Base-by-base conservation (phyloP, 1,284 basidiomycete genomes). In the Stygiomarasmius scandens region DNA sequence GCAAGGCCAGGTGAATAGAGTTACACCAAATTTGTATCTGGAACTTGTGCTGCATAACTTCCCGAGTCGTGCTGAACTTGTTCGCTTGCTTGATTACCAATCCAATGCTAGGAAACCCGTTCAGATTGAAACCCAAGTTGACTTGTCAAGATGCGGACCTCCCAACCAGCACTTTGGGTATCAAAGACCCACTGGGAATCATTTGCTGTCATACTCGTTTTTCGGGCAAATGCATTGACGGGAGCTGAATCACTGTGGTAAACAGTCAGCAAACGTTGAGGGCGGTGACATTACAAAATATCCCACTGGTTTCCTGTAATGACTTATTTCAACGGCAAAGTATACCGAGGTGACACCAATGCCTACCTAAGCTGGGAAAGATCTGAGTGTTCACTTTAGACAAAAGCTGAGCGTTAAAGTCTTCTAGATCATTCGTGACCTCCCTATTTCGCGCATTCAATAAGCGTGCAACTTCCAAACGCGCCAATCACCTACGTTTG, bases 251-350 rank as follows among this genome's bases (percentile, higher is more conserved):
- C 82, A 59, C 81, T 82, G 54, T 55, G 50, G 38, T 47, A 55
- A 45, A 2, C 36, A 20, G 47, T 14, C 43, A 25, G 14, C 48
- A 36, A 49, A 24, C 16, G 14, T 16, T 52, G n/a, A 20, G n/a
- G 48, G 16, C 8, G 41, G n/a, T 27, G 45, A 32, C 1, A 20
- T 54, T 29, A 16, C 47, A 44, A 46, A 6, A 25, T 23, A 10
- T 50, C 77, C 54, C 55, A 81, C 81, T 84, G 82, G 59, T 84
- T 84, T 49, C 81, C 81, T 80, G 49, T 4, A 51, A 36, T n/a
- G 34, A 9, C 23, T 24, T 6, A n/a, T 14, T 44, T 49, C 14
- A 44, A 52, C 29, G 43, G 53, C 9, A 56, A 24, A 23, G 4
- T 49, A 46, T 49, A 22, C 38, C 5, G 5, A 16, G 6, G 38